These are phyloP conservation scores for Hypoxylon fragiforme DNA, from an alignment of 495 filamentous ascomycete genomes.

Conservation along the genomic window DNA sequence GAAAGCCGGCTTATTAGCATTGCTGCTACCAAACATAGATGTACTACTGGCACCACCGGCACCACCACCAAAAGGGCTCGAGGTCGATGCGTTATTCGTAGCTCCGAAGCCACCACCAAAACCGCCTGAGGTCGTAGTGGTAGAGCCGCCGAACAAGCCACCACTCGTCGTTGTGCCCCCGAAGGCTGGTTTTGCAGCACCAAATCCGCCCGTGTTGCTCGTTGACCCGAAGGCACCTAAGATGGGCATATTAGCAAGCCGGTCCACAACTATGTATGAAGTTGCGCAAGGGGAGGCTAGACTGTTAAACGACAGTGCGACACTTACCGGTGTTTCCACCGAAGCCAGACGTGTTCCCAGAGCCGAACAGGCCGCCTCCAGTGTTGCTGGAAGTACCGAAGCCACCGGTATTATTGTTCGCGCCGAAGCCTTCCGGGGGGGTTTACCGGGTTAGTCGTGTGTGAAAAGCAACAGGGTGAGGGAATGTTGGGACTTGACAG, in stretches of 20 bases:
- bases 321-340: constrained; percentile 45
- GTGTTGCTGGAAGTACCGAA: constrained; percentile 36
- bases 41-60: constrained; percentile 35
- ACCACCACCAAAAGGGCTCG: constrained; percentile 49
- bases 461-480: constrained; percentile 19
- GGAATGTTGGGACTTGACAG: constrained; percentile 12
- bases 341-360: constrained; percentile 35
- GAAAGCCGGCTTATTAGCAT: constrained; percentile 43
- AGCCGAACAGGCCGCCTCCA: constrained; percentile 51
- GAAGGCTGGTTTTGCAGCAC: constrained; percentile 45
- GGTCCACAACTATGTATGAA: background rate
- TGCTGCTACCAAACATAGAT: constrained; percentile 44
- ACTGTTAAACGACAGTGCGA: constrained; percentile 49
- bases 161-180: constrained; percentile 28
- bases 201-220: constrained; percentile 52
- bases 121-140: constrained; percentile 34
- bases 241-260: constrained; percentile 26
- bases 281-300: background rate
- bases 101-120: constrained; percentile 57
- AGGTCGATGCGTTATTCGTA: constrained; percentile 44
- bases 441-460: constrained; percentile 41
- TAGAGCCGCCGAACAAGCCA: constrained; percentile 37
- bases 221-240: constrained; percentile 39
- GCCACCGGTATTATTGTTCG: constrained; percentile 52
- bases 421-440: constrained; percentile 47